Base-by-base conservation (phyloP, 148 eudicot species). In the Heliamphora exappendiculata region DNA sequence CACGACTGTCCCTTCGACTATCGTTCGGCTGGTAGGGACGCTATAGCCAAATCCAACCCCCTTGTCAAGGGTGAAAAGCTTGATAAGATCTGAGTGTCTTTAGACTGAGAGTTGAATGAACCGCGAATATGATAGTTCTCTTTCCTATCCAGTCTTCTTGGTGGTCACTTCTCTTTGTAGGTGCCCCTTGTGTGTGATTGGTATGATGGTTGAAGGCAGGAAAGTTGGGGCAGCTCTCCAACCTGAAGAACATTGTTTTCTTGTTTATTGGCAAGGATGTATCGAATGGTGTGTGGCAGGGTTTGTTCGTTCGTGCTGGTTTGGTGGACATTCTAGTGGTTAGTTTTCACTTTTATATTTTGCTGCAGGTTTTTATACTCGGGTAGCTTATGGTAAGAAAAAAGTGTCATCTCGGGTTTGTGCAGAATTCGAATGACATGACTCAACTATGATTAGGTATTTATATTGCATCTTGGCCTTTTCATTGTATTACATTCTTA, bases 141-240 rank as follows among this genome's bases (percentile, higher is more conserved):
- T 36, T 26, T 62, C 8, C 2, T 11, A 28, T 29, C 67, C 67
- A 62, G 29, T 2, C 7, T 37, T 62, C 67, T 62, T 62, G 39
- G 1, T 62, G 67, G 67, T 33, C 5, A 7, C 67, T 62, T 31
- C 17, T 13, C 29, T n/a, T 57, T 37, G 10, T 62, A 62, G 67
- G 67, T 62, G 67, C 31, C 67, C 67, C 31, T 28, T 62, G n/a
- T n/a, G n/a, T n/a, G n/a, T n/a, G n/a, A 62, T 37, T 62, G 37
- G 31, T 62, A 31, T 62, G 39, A 58, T 62, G 67, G 67, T 29
- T 62, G 22, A 62, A 62, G 37, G 67, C 39, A 62, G 11, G 39
- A 28, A 39, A 62, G 12, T 62, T 37, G 31, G 67, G 67, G 39
- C 37, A 62, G 13, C 67, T 62, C 12, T 62, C 17, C 67, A 12